Evolutionary conservation across 331 rosid species (phyloP).

Genomic region (Pyrus hybrid): DNA sequence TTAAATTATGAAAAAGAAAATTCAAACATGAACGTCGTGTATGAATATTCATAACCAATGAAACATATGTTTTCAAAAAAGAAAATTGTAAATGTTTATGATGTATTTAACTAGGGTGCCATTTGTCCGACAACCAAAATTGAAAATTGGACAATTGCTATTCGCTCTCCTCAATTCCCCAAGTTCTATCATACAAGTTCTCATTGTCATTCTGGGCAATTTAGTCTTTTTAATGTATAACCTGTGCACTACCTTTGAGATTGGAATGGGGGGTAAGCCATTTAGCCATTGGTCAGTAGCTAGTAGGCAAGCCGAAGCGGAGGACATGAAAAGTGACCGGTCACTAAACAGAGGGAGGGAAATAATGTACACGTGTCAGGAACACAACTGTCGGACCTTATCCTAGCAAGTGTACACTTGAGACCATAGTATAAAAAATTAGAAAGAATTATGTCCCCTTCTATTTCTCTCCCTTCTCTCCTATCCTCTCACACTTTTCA

Average conservation of each 20-base stretch:
- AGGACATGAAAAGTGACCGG: too few species aligned
- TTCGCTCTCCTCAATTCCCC: not conserved
- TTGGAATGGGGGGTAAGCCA: not conserved
- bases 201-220: not conserved
- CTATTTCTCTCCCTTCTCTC: too few species aligned
- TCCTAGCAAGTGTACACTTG: conserved; percentile 14
- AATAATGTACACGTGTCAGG: conserved; percentile 39
- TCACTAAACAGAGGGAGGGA: not conserved
- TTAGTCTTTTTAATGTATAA: not conserved
- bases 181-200: not conserved
- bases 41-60: too few species aligned
- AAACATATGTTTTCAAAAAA: too few species aligned
- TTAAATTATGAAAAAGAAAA: too few species aligned
- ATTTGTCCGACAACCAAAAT: conserved; percentile 13
- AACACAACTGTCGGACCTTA: conserved; percentile 45
- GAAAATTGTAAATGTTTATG: not conserved
- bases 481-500: too few species aligned
- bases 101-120: not conserved
- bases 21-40: too few species aligned
- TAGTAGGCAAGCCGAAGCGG: not conserved
- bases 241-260: not conserved
- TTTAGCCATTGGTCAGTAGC: too few species aligned
- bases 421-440: not conserved
- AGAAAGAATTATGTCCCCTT: too few species aligned
- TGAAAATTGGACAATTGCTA: not conserved